These are phyloP conservation scores for Cinnamomum micranthum DNA, from an alignment of 164 flowering plant species.

Conservation along the genomic window DNA sequence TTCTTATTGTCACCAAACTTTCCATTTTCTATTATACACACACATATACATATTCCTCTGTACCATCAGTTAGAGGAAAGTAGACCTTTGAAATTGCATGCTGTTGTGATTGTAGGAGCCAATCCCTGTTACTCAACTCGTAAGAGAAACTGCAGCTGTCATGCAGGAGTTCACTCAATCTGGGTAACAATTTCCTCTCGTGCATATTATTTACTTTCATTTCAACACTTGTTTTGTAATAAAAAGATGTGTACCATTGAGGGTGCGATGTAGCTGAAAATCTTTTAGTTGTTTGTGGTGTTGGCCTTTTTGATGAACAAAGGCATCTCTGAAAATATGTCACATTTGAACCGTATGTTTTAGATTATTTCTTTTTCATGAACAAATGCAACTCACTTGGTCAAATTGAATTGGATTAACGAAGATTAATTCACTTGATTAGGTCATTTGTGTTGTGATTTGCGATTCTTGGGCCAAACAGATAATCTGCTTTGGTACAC, in stretches of 20 bases:
- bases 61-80: background rate
- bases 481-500: too few relatives aligned
- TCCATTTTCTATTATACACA: background rate
- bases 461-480: too few relatives aligned
- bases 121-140: conserved; percentile 94
- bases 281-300: background rate
- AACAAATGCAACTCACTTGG: too few relatives aligned
- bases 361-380: too few relatives aligned
- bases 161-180: conserved; percentile 99
- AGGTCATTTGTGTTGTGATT: too few relatives aligned
- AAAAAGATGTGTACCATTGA: background rate
- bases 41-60: too few relatives aligned
- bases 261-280: background rate
- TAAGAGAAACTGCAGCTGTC: conserved; percentile 94
- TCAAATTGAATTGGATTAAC: too few relatives aligned
- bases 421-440: too few relatives aligned
- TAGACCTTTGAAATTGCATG: conserved; percentile 2
- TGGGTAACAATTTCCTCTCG: conserved; percentile 47
- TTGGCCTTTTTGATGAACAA: background rate
- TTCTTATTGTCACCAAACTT: background rate
- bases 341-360: too few relatives aligned
- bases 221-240: background rate
- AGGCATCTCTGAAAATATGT: background rate
- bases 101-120: conserved; percentile 51
- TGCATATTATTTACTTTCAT: background rate